Base-by-base conservation (phyloP, 2,329 filamentous ascomycete species). In the Venturiaceae sp. region DNA sequence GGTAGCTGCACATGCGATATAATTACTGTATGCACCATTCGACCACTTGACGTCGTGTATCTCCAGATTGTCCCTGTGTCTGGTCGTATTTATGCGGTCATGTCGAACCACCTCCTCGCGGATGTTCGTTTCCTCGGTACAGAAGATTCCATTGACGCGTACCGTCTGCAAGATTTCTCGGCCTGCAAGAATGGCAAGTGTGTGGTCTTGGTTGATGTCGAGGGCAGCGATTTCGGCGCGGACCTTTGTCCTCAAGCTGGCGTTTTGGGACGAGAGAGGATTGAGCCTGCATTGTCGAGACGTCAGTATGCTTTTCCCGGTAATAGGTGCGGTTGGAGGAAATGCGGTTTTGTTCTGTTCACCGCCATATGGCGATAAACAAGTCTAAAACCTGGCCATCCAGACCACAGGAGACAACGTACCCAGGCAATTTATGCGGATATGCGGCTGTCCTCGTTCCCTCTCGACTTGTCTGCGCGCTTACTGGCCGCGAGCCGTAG, bases 41-140 rank as follows among this genome's bases (percentile, higher is more conserved):
- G 83, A 85, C 83, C 83, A 86, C 63, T 84, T 84, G 32, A 86
- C 83, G 69, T 86, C 83, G 61, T 81, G 82, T 63, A 84, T 82
- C 57, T 82, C 80, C 62, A 85, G 74, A 60, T 81, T 81, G 60
- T 83, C 80, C 62, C 80, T 79, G 66, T 82, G 75, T 44, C 79
- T 75, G 54, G 76, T 72, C 8, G 74, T 72, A 60, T 77, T 74
- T 61, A 80, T 76, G 59, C 78, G 78, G 36, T 81, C 77, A 66
- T 80, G 81, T 63, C 79, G 80, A 65, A 81, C 77, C 63, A 85
- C 81, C 33, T 80, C 78, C 63, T 81, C 77, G 60, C 83, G 80
- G 62, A 86, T 76, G 66, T 86, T 85, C 69, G 82, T 78, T 62
- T 85, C 83, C 67, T 86, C 83, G 58, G 77, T 77, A 46, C 81